Conservation (phyloP, 1,139 yeast species). For the Williopsis jadinii region DNA sequence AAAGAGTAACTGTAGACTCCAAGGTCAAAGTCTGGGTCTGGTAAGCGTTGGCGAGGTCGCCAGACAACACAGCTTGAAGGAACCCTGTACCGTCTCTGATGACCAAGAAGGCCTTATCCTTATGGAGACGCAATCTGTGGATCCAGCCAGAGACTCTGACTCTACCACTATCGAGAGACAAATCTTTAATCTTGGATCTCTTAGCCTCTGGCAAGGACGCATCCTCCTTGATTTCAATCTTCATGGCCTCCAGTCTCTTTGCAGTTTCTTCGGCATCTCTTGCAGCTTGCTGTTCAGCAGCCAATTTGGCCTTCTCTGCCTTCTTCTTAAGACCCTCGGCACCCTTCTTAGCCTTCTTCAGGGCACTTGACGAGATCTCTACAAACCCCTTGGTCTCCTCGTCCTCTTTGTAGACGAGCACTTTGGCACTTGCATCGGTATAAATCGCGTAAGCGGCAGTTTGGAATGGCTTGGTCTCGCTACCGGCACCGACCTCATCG, state of each 20-base stretch:
- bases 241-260: conserved; percentile 69
- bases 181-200: conserved; percentile 50
- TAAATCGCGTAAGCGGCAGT: conserved; percentile 81
- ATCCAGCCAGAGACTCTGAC: conserved; percentile 89
- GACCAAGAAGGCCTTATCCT: conserved; percentile 85
- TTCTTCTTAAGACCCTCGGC: conserved; percentile 89
- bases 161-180: conserved; percentile 46
- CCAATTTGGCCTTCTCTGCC: conserved; percentile 70
- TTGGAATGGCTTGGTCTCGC: conserved; percentile 64
- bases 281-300: conserved; percentile 52
- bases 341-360: conserved; percentile 95
- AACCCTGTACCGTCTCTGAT: conserved; percentile 94
- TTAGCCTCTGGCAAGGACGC: conserved; percentile 60
- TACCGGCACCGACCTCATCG: conserved; percentile 55
- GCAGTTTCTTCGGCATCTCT: conserved; percentile 63
- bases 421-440: conserved; percentile 43
- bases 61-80: conserved; percentile 80
- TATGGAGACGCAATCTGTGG: conserved; percentile 88
- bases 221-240: conserved; percentile 71
- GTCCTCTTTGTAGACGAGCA: conserved; percentile 61
- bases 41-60: conserved; percentile 88
- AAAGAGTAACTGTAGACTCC: conserved; percentile 76
- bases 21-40: conserved; percentile 79
- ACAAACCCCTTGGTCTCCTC: conserved; percentile 57
- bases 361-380: conserved; percentile 86